Evolutionary conservation across 805 yeast species (phyloP), one percentile per base, ranked within the genome.

Genomic region (Sungouiella blattae): DNA sequence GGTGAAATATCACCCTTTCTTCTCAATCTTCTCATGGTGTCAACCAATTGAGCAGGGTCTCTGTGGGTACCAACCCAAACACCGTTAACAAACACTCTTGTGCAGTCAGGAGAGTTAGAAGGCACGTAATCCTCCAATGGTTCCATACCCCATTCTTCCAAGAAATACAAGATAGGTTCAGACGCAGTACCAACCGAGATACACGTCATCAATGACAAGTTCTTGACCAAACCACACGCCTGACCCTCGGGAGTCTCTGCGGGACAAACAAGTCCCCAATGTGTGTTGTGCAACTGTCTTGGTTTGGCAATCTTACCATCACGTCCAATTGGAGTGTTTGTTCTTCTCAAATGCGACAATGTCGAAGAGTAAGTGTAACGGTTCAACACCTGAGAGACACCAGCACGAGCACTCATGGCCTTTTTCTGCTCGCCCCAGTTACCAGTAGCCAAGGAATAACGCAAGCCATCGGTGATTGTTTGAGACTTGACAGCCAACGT

Each of bases 361-460:
- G 99, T 93, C n/a, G 98, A 93, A 2, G 98, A 87, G 63, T 93
- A 93, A 5, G 99, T 93, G 67, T 93, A 93, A 69, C 99, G 80
- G 64, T 93, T 93, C 64, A 93, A 76, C 48, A 93, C 98, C 72
- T 93, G 98, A 18, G 98, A 91, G 30, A 94, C 99, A 77, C 99
- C 99, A 5, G 98, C 99, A 63, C 96, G 83, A 13, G 97, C 82
- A 43, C 93, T 81, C 98, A 93, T 93, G 11, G 98, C 97, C 64
- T 93, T 93, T 81, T 89, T 91, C 63, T 93, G 99, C 66, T 93
- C 99, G 71, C 99, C 98, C 99, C 99, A 93, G 70, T 93, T 93
- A 74, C 99, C 99, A 11, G 99, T 93, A 36, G 99, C 99, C 56
- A 93, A 74, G 26, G 98, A 93, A 66, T 93, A 93, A 60, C 94